Evolutionary conservation across 139 green algal genomes (phyloP).

Genomic region (Astrephomene gubernaculifera): DNA sequence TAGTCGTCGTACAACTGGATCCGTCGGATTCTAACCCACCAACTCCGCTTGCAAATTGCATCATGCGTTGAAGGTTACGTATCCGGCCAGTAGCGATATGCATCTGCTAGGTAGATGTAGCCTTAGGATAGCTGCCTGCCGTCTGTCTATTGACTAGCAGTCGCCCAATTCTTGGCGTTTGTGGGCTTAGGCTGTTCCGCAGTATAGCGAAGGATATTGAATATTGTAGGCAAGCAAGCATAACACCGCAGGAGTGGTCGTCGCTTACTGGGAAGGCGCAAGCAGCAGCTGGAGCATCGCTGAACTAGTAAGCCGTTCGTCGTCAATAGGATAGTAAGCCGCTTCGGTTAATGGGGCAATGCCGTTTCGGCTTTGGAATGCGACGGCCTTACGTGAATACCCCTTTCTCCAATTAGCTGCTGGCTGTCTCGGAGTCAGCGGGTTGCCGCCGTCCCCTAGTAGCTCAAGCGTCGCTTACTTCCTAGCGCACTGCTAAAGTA

Average conservation of each 20-base stretch:
- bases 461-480: background rate
- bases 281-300: no score
- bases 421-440: background rate
- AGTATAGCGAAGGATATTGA: background rate
- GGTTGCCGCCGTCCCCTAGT: background rate
- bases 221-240: background rate
- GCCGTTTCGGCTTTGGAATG: background rate
- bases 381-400: background rate
- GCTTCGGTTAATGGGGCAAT: background rate
- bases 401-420: background rate
- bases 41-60: no score
- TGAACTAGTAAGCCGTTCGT: no score
- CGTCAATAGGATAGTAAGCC: background rate
- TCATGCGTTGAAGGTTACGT: no score
- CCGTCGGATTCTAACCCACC: no score
- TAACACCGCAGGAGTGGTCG: background rate
- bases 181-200: background rate
- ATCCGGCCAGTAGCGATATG: no score
- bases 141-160: background rate
- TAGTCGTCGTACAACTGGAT: no score
- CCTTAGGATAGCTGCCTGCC: no score
- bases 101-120: no score
- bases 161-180: background rate
- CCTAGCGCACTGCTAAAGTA: no score
- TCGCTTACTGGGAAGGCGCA: no score